Base-by-base conservation (phyloP, 2,329 filamentous ascomycete species). In the Colletotrichum limetticola region DNA sequence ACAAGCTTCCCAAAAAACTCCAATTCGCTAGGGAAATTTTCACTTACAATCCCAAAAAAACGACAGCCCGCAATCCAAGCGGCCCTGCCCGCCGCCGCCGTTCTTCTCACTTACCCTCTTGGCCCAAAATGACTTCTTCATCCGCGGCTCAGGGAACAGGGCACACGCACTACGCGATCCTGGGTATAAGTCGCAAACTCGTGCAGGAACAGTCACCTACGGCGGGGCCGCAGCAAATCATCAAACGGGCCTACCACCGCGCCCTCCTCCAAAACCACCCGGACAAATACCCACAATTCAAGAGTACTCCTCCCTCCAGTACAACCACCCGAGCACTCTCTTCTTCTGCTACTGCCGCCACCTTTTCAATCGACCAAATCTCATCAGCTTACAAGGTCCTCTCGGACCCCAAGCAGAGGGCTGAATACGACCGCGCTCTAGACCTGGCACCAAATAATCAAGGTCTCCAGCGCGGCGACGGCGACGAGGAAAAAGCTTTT, bases 201-300 rank as follows among this genome's bases (percentile, higher is more conserved):
- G 83, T 89, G 71, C 81, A 86, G 76, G 80, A 83, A 71, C 79
- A 84, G 66, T 22, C 16, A 49, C 11, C 19, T 3, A 57, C 66
- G 24, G 55, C 61, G 19, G 76, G 82, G 72, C 83, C 85, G 53
- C 78, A 83, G 75, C 82, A 85, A 61, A 82, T 89, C 63, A 83
- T 93, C 73, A 92, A 91, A 78, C 86, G 86, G 72, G 91, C 91
- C 72, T 93, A 93, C 81, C 90, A 87, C 79, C 87, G 89, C 66
- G 90, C 91, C 26, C 86, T 93, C 42, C 87, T 93, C 19, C 87
- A 85, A 75, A 87, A 93, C 83, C 91, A 93, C 81, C 91, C 91
- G 2, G 91, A 92, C 83, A 92, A 92, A 77, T 77, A 67, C 65
- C 64, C 46, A 79, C 72, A 52, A 32, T 22, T 61, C n/a, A 53